phyloP scores from a whole-genome alignment of 768 basidiomycete genomes.

The Gymnopilus dilepis region DNA sequence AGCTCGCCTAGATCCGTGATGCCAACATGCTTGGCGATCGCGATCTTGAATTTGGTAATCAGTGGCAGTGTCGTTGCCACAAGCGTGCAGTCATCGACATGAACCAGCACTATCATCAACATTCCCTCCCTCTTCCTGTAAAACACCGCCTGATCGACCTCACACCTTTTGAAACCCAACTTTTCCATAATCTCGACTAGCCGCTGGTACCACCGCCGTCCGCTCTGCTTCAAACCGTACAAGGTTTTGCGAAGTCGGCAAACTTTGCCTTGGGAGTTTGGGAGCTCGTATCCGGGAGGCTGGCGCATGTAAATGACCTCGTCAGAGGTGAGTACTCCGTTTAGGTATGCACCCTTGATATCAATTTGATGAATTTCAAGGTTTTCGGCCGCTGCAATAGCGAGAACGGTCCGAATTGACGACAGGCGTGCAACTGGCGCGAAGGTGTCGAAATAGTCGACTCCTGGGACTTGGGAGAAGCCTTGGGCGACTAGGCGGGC shows the following conservation, averaged over 20 bases:
- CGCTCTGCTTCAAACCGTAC: constrained; percentile 21
- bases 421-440: too few relatives aligned
- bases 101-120: constrained; percentile 27
- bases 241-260: constrained; percentile 29
- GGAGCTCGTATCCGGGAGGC: constrained; percentile 36
- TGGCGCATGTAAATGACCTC: constrained; percentile 49
- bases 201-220: constrained; percentile 22
- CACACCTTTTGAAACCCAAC: too few relatives aligned
- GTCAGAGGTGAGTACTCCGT: constrained; percentile 36
- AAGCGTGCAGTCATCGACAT: constrained; percentile 39
- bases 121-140: neutral
- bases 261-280: constrained; percentile 16
- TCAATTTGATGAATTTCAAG: constrained; percentile 42
- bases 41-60: too few relatives aligned
- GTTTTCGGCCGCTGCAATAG: constrained; percentile 36
- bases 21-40: too few relatives aligned
- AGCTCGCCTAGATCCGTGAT: too few relatives aligned
- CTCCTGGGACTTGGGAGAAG: too few relatives aligned
- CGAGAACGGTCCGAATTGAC: constrained; percentile 33
- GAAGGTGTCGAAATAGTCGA: too few relatives aligned
- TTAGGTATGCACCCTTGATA: too few relatives aligned
- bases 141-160: constrained; percentile 26
- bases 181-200: constrained; percentile 20
- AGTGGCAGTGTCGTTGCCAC: too few relatives aligned
- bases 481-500: too few relatives aligned